A percentile compares a stretch with the other conserved stretches of the same genome.
Conservation (phyloP, 441 rosid genomes). For the Erysimum pusillum region DNA sequence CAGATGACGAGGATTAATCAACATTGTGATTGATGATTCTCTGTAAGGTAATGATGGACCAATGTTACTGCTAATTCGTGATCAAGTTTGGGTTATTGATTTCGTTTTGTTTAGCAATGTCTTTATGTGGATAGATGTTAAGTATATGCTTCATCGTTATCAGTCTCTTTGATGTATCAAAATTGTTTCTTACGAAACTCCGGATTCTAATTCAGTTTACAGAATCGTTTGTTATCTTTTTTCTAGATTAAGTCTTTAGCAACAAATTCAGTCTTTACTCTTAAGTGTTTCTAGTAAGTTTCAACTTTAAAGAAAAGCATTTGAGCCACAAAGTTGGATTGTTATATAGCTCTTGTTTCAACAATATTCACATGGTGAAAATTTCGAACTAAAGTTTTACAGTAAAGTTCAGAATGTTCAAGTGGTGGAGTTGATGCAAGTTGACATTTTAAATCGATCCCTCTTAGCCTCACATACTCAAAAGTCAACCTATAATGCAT, state of each 20-base stretch:
- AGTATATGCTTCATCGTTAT: conserved; percentile 23
- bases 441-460: conserved; percentile 8
- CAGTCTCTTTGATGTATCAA: conserved; percentile 2
- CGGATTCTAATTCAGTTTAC: conserved; percentile 14
- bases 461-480: too few species aligned
- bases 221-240: not conserved
- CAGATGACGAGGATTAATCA: conserved; percentile 73
- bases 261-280: not conserved
- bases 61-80: conserved; percentile 24
- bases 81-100: conserved; percentile 8
- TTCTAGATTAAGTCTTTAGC: not conserved
- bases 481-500: too few species aligned
- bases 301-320: conserved; percentile 4
- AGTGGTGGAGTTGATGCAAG: not conserved
- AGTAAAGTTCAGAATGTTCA: conserved; percentile 14
- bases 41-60: conserved; percentile 20
- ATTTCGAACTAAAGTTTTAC: not conserved
- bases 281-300: conserved; percentile 12
- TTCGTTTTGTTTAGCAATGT: not conserved
- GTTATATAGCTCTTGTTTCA: conserved; percentile 3
- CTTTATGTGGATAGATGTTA: conserved; percentile 5
- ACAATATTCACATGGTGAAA: not conserved
- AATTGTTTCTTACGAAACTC: conserved; percentile 1
- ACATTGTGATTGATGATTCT: conserved; percentile 7
- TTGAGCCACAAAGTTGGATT: conserved; percentile 2